Percentiles rank a stretch among this genome's conserved stretches.
These are phyloP conservation scores for Stephanodiscus minutulus DNA, from an alignment of 108 stramenopile genomes.

Conservation along the genomic window DNA sequence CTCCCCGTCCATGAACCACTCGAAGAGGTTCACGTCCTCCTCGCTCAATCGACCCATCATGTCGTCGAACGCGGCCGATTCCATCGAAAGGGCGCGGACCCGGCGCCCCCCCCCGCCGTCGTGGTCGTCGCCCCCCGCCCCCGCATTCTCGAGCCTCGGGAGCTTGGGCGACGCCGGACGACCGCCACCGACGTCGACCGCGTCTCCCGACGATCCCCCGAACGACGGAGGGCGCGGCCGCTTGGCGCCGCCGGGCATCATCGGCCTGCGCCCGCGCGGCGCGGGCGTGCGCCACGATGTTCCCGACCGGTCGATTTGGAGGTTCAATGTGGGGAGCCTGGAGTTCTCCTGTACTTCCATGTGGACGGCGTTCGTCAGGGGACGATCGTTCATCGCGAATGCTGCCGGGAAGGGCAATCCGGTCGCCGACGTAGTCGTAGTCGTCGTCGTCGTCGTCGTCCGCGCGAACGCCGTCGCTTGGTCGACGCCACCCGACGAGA, in stretches of 20 bases:
- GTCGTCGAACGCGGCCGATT: conserved; percentile 28
- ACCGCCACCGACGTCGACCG: neutral
- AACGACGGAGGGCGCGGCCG: conserved; percentile 5
- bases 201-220: too few species aligned
- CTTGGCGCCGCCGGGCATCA: conserved; percentile 4
- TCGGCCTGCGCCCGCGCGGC: conserved; percentile 31
- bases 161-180: conserved; percentile 18
- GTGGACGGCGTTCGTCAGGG: conserved; percentile 65
- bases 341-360: conserved; percentile 87
- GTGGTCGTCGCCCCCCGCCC: neutral
- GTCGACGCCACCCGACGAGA: conserved; percentile 13
- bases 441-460: neutral
- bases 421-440: neutral
- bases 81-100: neutral
- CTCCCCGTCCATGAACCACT: conserved; percentile 50
- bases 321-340: conserved; percentile 70
- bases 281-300: conserved; percentile 41
- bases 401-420: neutral
- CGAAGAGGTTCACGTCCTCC: conserved; percentile 52
- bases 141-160: neutral
- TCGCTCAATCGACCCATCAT: conserved; percentile 48
- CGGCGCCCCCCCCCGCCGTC: neutral
- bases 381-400: neutral
- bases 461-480: neutral
- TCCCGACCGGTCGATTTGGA: conserved; percentile 63